phyloP scores from a whole-genome alignment of 2,329 filamentous ascomycete genomes.

The Sporothrix globosa region DNA sequence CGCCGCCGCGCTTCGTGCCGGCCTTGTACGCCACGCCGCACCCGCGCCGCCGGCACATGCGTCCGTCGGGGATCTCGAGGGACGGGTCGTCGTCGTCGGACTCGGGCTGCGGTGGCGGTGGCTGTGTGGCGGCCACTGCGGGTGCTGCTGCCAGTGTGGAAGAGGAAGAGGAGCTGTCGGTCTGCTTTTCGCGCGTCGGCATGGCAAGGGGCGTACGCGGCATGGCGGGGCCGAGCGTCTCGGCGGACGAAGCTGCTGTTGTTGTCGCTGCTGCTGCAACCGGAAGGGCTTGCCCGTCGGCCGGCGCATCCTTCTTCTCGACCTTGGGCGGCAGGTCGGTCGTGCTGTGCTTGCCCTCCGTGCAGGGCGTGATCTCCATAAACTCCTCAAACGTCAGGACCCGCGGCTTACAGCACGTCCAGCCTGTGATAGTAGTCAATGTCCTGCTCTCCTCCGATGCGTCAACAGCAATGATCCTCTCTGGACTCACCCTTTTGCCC shows the following conservation, averaged over 20 bases:
- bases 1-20: conserved; percentile 48
- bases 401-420: conserved; percentile 98
- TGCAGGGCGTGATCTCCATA: conserved; percentile 88
- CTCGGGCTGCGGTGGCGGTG: conserved; percentile 66
- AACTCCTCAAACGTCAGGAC: conserved; percentile 99
- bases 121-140: conserved; percentile 45
- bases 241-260: neutral
- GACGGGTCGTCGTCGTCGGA: conserved; percentile 85
- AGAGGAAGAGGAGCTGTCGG: neutral
- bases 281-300: conserved; percentile 57
- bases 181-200: conserved; percentile 44
- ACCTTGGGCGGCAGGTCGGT: conserved; percentile 70
- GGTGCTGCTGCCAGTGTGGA: neutral
- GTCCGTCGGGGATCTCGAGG: conserved; percentile 71
- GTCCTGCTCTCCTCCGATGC: neutral
- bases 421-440: conserved; percentile 61
- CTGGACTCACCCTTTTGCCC: conserved; percentile 83
- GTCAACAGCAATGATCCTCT: neutral
- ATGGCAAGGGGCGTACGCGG: conserved; percentile 49
- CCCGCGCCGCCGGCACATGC: conserved; percentile 74
- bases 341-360: conserved; percentile 87
- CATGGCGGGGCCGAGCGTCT: conserved; percentile 43
- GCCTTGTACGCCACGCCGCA: conserved; percentile 71
- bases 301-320: conserved; percentile 59
- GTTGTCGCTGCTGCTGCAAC: neutral